Base-by-base conservation (phyloP, 2,329 filamentous ascomycete genomes). In the Xylaria sp. region DNA sequence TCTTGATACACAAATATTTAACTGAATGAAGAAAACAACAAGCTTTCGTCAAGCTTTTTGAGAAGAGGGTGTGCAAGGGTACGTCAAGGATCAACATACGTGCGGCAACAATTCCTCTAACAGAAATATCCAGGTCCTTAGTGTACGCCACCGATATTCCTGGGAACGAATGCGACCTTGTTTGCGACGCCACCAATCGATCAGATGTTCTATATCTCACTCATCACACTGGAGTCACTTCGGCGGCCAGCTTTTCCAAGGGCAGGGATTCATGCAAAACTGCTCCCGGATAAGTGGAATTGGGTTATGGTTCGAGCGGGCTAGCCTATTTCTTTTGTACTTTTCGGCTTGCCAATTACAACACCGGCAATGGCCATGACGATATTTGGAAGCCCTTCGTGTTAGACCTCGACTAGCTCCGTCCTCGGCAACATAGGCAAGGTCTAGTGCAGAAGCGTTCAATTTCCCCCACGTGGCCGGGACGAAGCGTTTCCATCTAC, bases 391-490 rank as follows among this genome's bases (percentile, higher is more conserved):
- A 28, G 45, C 30, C 30, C 6, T 60, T 30, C 20, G 13, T 6
- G 30, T 60, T 50, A 28, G 45, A 53, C 25, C 4, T 45, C 18
- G 18, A 13, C 41, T 20, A 10, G 23, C 12, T 15, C 53, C 52
- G 32, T 46, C 12, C 32, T 58, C 30, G 30, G 46, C 30, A 39
- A 28, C 30, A 25, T 55, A 20, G 4, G 63, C 46, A 23, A 20
- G 10, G 28, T 4, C 28, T 12, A 36, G 32, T 7, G 10, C 52
- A 58, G 23, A 41, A 15, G 34, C 45, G 6, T 48, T 34, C 30
- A 30, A 59, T 43, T 20, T 25, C 57, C 57, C 62, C 61, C 61
- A 65, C 62, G 61, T 53, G 45, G 28, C 28, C 34, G 30, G 15
- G 28, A 41, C 30, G 45, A 30, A 60, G 15, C 5, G 36, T 46